Base-by-base conservation (phyloP, 1,139 yeast species). In the Candida glucosophila region DNA sequence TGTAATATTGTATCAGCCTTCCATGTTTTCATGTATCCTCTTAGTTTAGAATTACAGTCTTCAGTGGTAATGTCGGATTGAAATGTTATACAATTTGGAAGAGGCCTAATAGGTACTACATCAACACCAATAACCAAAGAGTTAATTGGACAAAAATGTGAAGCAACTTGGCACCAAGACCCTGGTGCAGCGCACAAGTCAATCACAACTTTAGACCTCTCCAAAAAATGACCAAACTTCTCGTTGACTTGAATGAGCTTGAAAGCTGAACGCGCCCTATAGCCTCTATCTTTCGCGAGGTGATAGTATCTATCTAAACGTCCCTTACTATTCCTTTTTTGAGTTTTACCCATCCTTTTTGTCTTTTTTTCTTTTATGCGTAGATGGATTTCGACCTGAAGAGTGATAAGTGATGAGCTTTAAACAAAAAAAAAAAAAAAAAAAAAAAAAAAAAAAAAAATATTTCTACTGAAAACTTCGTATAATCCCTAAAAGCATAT, bases 181-280 rank as follows among this genome's bases (percentile, higher is more conserved):
- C 99, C 99, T 17, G 99, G 98, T 3, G 98, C 98, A 31, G 98
- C 97, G 79, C 99, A 90, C 42, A 90, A 67, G 71, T 90, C 99
- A 30, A 90, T 83, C 22, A 90, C 95, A 23, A 90, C 97, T 55
- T 85, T 90, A n/a, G 97, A 86, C 53, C 82, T 81, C 46, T 88
- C 96, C 33, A 88, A 61, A 52, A 90, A 90, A 55, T 86, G 95
- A 16, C 96, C 96, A 62, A 75, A 92, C 52, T 90, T 90, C 50
- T 92, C 96, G 59, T 92, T 90, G 35, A 90, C 83, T 55, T 90
- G 99, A 32, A 92, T 69, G 41, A 90, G 75, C 55, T 90, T 90
- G 63, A 92, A 90, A 15, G 98, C 86, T 17, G 99, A 92, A 72
- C 99, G 95, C 22, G 99, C 98, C 54, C 99, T 73, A 48, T 90